Conservation (phyloP, 1,284 basidiomycete species). For the Malassezia equina region DNA sequence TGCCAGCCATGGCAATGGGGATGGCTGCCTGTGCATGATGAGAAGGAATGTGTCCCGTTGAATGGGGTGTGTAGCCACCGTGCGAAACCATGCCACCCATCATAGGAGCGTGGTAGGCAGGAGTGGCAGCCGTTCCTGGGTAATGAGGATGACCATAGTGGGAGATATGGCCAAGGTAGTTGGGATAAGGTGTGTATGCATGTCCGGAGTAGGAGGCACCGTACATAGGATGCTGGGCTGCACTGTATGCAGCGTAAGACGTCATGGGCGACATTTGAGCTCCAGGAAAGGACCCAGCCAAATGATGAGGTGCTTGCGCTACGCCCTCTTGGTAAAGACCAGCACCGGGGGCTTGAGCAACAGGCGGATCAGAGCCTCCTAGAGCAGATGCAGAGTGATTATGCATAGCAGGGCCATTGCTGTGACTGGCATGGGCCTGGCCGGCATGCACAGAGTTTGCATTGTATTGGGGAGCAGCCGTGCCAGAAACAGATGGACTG, state of each 20-base stretch:
- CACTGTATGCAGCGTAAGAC: slow-evolving; percentile 11
- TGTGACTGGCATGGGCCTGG: background rate
- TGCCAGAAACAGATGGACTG: slow-evolving; percentile 14
- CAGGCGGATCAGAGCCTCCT: slow-evolving; percentile 9
- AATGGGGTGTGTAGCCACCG: slow-evolving; percentile 11
- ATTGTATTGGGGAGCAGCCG: slow-evolving; percentile 9
- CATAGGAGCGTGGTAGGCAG: slow-evolving; percentile 15
- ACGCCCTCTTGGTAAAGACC: slow-evolving; percentile 14
- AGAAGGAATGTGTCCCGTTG: slow-evolving; percentile 6
- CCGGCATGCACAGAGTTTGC: slow-evolving; percentile 11
- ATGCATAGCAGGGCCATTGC: slow-evolving; percentile 7
- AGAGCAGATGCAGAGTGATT: slow-evolving; percentile 8
- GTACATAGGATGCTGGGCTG: slow-evolving; percentile 17
- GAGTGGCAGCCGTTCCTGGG: slow-evolving; percentile 4
- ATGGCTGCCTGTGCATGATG: slow-evolving; percentile 9
- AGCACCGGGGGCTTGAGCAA: slow-evolving; percentile 2
- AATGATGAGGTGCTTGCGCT: slow-evolving; percentile 8
- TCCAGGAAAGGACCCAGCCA: slow-evolving; percentile 11
- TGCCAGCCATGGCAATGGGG: slow-evolving; percentile 3
- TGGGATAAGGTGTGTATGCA: slow-evolving; percentile 14
- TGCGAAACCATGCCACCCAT: slow-evolving; percentile 15
- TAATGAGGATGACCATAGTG: slow-evolving; percentile 17
- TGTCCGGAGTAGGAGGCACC: slow-evolving; percentile 15
- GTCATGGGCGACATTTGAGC: slow-evolving; percentile 17
- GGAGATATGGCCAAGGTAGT: slow-evolving; percentile 15